These are phyloP conservation scores for Starmera quercuum DNA, from an alignment of 805 yeast genomes.

Conservation along the genomic window DNA sequence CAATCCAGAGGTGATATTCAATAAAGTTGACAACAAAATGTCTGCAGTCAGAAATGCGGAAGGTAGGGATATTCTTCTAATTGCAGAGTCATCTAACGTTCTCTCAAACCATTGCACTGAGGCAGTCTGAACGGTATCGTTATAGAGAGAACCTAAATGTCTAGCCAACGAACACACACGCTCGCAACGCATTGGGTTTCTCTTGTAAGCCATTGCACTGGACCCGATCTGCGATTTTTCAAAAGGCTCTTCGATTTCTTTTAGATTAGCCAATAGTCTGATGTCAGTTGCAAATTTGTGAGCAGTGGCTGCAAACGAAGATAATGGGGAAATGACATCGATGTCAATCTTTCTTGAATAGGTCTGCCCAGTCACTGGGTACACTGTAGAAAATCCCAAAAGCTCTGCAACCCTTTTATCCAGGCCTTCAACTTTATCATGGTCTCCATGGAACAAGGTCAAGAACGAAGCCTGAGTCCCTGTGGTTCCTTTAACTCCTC, in stretches of 20 bases:
- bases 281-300: slow-evolving; percentile 98
- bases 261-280: slow-evolving; percentile 90
- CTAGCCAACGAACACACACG: slow-evolving; percentile 98
- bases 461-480: slow-evolving; percentile 98
- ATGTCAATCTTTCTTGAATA: slow-evolving; percentile 97
- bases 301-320: slow-evolving; percentile 91
- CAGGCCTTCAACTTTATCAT: slow-evolving; percentile 88
- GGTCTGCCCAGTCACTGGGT: slow-evolving; percentile 99
- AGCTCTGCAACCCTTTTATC: slow-evolving; percentile 90
- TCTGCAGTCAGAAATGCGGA: slow-evolving; percentile 96
- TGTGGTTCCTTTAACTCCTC: slow-evolving; percentile 99
- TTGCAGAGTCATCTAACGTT: slow-evolving; percentile 96
- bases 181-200: slow-evolving; percentile 99
- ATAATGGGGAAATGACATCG: slow-evolving; percentile 85
- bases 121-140: slow-evolving; percentile 93
- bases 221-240: slow-evolving; percentile 98
- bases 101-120: slow-evolving; percentile 99
- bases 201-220: slow-evolving; percentile 97
- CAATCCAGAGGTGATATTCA: slow-evolving; percentile 88
- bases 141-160: slow-evolving; percentile 86
- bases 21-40: slow-evolving; percentile 79
- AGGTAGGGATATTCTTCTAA: slow-evolving; percentile 93
- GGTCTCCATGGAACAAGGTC: slow-evolving; percentile 92
- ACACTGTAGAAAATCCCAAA: slow-evolving; percentile 88
- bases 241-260: slow-evolving; percentile 97